These are phyloP conservation scores for Gossypium longicalyx DNA, from an alignment of 345 rosid genomes.

Conservation along the genomic window DNA sequence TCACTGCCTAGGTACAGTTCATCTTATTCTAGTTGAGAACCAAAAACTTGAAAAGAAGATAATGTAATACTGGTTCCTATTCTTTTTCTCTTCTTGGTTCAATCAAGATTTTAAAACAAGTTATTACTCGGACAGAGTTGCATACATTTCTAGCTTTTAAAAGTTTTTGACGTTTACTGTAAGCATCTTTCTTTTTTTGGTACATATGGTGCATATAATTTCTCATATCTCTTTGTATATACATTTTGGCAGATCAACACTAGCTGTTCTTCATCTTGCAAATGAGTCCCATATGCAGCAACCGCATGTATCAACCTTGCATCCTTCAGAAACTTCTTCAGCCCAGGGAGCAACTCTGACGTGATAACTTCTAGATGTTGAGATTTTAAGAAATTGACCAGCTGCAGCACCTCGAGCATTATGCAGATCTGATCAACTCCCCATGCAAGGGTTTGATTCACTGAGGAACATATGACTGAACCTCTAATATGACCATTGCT, in stretches of 20 bases:
- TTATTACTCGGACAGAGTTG: background rate
- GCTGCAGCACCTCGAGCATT: background rate
- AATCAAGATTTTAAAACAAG: background rate
- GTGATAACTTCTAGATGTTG: constrained; percentile 20
- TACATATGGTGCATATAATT: background rate
- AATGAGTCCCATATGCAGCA: constrained; percentile 41
- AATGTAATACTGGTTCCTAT: background rate
- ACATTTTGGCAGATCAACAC: constrained; percentile 53
- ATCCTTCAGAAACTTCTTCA: constrained; percentile 56
- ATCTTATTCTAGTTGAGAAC: background rate
- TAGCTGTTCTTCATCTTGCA: constrained; percentile 68
- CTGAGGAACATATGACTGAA: background rate
- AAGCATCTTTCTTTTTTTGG: background rate
- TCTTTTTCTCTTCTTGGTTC: background rate
- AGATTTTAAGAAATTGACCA: background rate
- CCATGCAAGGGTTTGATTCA: background rate
- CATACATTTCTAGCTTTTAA: background rate
- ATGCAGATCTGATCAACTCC: background rate
- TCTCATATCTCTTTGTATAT: background rate
- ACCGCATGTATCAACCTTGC: constrained; percentile 41
- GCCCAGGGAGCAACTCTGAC: constrained; percentile 51
- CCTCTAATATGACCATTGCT: background rate
- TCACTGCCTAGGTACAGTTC: constrained; percentile 65
- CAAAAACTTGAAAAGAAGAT: background rate
- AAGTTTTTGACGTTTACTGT: background rate